phyloP scores from a whole-genome alignment of 352 stramenopile species.

The Plasmopara halstedii region DNA sequence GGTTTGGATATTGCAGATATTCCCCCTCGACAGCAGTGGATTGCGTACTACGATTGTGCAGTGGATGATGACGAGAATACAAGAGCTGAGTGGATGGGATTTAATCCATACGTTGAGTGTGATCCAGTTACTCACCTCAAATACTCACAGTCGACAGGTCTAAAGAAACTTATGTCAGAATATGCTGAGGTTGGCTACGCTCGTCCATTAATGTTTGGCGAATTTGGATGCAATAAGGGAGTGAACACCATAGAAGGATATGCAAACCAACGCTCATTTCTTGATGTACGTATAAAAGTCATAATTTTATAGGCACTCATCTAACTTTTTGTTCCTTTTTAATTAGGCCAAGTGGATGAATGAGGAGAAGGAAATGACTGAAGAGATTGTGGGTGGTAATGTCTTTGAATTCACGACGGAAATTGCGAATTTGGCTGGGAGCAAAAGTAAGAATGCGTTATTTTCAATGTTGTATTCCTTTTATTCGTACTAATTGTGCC shows the following conservation, averaged over 20 bases:
- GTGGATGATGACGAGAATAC: slow-evolving; percentile 39
- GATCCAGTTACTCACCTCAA: slow-evolving; percentile 38
- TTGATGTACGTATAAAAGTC: slow-evolving; percentile 28
- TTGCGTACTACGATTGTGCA: slow-evolving; percentile 66
- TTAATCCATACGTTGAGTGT: slow-evolving; percentile 66
- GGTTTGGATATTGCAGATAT: slow-evolving; percentile 60
- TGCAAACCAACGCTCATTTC: slow-evolving; percentile 42
- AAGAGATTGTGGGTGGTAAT: slow-evolving; percentile 58
- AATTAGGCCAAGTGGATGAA: slow-evolving; percentile 69
- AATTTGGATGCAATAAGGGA: slow-evolving; percentile 72
- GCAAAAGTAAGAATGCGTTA: slow-evolving; percentile 10
- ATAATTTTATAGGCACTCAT: background rate
- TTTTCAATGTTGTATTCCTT: background rate
- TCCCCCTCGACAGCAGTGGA: slow-evolving; percentile 38
- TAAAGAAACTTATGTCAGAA: slow-evolving; percentile 55
- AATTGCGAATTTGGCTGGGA: slow-evolving; percentile 40
- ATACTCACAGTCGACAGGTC: slow-evolving; percentile 48
- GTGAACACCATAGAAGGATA: slow-evolving; percentile 60
- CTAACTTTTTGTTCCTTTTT: background rate
- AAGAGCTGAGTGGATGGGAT: slow-evolving; percentile 43
- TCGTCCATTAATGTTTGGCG: slow-evolving; percentile 61
- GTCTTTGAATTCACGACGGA: slow-evolving; percentile 74
- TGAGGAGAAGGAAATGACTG: slow-evolving; percentile 51
- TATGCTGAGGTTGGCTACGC: slow-evolving; percentile 39
- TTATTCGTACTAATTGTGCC: background rate